A percentile compares a stretch with the other conserved stretches of the same genome.
Conservation (phyloP, 192 early-diverging fungal genomes). For the Rhizophagus sp. region DNA sequence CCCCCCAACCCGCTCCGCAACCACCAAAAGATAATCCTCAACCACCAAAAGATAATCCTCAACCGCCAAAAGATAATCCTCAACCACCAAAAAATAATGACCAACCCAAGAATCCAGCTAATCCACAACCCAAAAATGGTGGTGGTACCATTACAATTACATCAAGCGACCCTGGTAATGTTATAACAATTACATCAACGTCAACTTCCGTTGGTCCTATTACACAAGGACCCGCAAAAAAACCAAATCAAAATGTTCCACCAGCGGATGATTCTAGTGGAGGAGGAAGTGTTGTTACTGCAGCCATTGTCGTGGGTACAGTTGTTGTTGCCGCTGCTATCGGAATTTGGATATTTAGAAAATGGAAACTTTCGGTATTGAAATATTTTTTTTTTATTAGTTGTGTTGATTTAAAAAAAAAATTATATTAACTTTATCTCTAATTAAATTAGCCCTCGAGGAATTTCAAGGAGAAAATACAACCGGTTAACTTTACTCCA, state of each 20-base stretch:
- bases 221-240: not conserved
- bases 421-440: not conserved
- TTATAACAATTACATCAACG: too few species aligned
- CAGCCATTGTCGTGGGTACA: slow-evolving; percentile 45
- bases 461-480: slow-evolving; percentile 50
- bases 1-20: not conserved
- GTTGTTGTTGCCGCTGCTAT: slow-evolving; percentile 46
- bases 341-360: slow-evolving; percentile 55
- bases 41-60: not conserved
- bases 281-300: slow-evolving; percentile 33
- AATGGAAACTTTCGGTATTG: slow-evolving; percentile 53
- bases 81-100: not conserved
- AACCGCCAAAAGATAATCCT: not conserved
- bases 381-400: not conserved
- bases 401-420: not conserved
- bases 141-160: not conserved
- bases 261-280: slow-evolving; percentile 20
- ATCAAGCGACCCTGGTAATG: not conserved
- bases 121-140: not conserved
- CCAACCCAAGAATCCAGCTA: not conserved
- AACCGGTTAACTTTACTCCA: slow-evolving; percentile 40
- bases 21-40: not conserved
- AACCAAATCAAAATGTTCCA: not conserved
- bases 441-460: slow-evolving; percentile 40
- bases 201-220: not conserved